Conservation (phyloP, 805 yeast species). For the Yarrowia osloensis region DNA sequence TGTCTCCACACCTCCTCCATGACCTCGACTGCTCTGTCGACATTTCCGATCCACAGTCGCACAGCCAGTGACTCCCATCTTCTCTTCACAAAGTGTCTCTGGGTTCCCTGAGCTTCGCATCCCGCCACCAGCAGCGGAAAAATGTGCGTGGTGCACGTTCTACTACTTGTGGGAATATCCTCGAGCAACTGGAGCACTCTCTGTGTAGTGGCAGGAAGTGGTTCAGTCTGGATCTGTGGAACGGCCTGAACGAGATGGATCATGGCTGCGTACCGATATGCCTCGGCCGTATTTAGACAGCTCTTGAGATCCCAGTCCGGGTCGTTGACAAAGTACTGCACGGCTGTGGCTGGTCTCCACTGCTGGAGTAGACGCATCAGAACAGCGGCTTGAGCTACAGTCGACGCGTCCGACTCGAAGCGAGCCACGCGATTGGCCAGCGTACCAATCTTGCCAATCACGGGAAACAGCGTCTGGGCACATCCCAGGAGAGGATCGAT, state of each 20-base stretch:
- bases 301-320: conserved; percentile 59
- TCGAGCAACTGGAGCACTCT: conserved; percentile 61
- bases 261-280: conserved; percentile 61
- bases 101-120: conserved; percentile 64
- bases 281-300: conserved; percentile 69
- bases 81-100: conserved; percentile 60
- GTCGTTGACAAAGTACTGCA: conserved; percentile 44
- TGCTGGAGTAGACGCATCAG: conserved; percentile 54
- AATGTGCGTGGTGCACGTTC: conserved; percentile 60
- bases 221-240: conserved; percentile 61
- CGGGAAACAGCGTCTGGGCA: conserved; percentile 62
- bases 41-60: conserved; percentile 65
- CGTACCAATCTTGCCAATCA: conserved; percentile 64
- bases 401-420: conserved; percentile 49
- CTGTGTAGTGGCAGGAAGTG: conserved; percentile 59
- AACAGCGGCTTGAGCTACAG: conserved; percentile 55
- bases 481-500: conserved; percentile 71
- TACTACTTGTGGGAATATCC: conserved; percentile 60
- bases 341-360: conserved; percentile 57
- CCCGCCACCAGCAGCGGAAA: conserved; percentile 66
- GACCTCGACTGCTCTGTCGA: conserved; percentile 65
- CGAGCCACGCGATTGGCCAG: conserved; percentile 54
- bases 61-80: conserved; percentile 59
- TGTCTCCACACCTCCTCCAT: conserved; percentile 73
- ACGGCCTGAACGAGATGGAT: conserved; percentile 68